A percentile compares a stretch with the other conserved stretches of the same genome.
Conservation (phyloP, 257 asterid species). For the Thymus mandschuricus region DNA sequence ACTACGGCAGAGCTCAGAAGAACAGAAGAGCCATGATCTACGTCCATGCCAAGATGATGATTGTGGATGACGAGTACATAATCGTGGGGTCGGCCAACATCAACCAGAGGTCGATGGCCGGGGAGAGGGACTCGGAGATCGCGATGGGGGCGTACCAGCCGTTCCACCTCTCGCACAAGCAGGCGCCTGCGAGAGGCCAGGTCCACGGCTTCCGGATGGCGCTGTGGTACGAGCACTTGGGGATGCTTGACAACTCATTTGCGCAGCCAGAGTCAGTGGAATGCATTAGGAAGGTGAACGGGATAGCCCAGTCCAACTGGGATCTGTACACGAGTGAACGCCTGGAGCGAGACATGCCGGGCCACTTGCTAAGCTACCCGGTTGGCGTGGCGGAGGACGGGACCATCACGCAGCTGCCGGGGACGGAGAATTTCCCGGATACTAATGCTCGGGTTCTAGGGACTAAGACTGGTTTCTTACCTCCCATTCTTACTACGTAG, state of each 20-base stretch:
- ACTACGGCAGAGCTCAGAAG: constrained; percentile 56
- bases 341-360: constrained; percentile 54
- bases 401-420: constrained; percentile 52
- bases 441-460: constrained; percentile 69
- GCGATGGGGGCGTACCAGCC: constrained; percentile 89
- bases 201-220: constrained; percentile 78
- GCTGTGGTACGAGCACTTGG: constrained; percentile 71
- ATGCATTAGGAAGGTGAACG: constrained; percentile 58
- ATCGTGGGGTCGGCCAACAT: constrained; percentile 76
- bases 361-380: constrained; percentile 65
- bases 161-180: constrained; percentile 43
- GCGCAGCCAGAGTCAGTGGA: constrained; percentile 52
- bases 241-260: constrained; percentile 50
- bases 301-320: constrained; percentile 52
- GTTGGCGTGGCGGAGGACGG: constrained; percentile 54
- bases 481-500: constrained; percentile 67
- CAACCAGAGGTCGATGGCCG: constrained; percentile 81
- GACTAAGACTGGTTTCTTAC: constrained; percentile 33
- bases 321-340: constrained; percentile 41
- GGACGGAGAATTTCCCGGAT: constrained; percentile 55
- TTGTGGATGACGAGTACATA: constrained; percentile 79
- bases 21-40: constrained; percentile 74
- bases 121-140: constrained; percentile 72
- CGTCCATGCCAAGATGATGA: constrained; percentile 79
- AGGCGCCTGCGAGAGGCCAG: constrained; percentile 64